Percentiles rank a stretch among this genome's conserved stretches.
Conservation (phyloP, 176 grass and related monocot genomes). For the Cocos nucifera region DNA sequence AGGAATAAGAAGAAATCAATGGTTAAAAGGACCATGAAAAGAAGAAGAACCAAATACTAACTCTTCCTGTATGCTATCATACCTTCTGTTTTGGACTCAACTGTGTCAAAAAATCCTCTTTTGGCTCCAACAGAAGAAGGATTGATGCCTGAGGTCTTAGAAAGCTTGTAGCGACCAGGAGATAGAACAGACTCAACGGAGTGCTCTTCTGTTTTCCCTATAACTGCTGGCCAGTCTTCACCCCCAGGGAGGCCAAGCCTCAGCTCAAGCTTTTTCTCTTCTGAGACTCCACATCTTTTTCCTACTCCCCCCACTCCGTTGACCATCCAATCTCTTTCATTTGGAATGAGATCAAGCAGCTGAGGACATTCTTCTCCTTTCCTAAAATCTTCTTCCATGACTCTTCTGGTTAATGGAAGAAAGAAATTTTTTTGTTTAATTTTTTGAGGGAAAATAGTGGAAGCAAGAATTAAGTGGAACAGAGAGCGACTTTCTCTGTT, state of each 20-base stretch:
- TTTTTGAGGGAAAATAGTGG: no score
- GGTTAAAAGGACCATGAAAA: neutral
- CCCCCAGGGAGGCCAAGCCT: conserved; percentile 47
- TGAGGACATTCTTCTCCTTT: conserved; percentile 17
- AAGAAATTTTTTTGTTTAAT: no score
- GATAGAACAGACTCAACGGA: conserved; percentile 16
- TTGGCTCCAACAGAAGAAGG: conserved; percentile 8
- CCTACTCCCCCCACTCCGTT: neutral
- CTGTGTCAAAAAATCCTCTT: neutral
- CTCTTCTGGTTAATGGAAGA: neutral
- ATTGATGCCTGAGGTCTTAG: neutral
- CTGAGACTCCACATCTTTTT: neutral
- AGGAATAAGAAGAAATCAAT: neutral
- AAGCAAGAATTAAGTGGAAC: neutral
- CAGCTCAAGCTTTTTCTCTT: conserved; percentile 47
- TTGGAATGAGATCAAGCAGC: conserved; percentile 10
- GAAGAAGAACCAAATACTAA: neutral
- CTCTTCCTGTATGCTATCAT: neutral
- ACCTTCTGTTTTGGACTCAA: conserved; percentile 8
- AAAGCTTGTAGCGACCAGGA: conserved; percentile 23
- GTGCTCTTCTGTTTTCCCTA: conserved; percentile 16
- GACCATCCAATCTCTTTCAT: conserved; percentile 24
- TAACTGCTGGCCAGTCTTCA: neutral
- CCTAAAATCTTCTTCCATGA: conserved; percentile 12
- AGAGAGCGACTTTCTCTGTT: neutral